Percentiles rank a stretch among this genome's conserved stretches.
These are phyloP conservation scores for Cercospora beticola DNA, from an alignment of 2,329 filamentous ascomycete species.

Conservation along the genomic window DNA sequence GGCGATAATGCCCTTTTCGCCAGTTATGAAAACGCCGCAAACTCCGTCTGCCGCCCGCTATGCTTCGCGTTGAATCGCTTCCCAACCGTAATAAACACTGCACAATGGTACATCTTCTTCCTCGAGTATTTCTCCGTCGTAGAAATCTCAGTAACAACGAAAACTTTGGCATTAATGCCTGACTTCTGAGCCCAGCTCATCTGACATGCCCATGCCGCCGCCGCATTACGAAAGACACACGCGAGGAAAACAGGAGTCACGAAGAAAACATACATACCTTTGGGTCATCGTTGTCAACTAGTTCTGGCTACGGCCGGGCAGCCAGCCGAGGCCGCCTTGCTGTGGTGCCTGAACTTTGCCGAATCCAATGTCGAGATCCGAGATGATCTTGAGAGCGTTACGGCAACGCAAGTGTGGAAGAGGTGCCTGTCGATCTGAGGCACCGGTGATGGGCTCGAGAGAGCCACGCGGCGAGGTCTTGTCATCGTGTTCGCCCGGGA, in stretches of 20 bases:
- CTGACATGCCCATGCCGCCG: conserved; percentile 10
- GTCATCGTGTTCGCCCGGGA: conserved; percentile 62
- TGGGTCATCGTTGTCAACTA: neutral
- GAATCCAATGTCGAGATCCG: conserved; percentile 92
- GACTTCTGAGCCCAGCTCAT: neutral
- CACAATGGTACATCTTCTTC: neutral
- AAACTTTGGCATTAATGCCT: neutral
- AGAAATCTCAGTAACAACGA: neutral
- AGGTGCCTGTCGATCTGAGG: conserved; percentile 63
- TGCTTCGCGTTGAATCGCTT: neutral
- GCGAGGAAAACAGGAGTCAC: conserved; percentile 1
- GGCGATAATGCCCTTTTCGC: neutral
- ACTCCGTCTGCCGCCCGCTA: conserved; percentile 4
- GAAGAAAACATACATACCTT: conserved; percentile 14
- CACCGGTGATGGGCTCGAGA: conserved; percentile 61
- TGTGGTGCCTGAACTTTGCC: conserved; percentile 61
- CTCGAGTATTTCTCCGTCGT: neutral
- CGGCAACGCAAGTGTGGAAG: conserved; percentile 70
- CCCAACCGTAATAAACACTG: neutral
- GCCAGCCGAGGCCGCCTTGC: conserved; percentile 18
- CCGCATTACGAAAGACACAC: neutral
- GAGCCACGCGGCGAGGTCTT: conserved; percentile 55
- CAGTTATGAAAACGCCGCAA: neutral
- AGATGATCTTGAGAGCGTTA: conserved; percentile 92
- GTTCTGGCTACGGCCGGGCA: conserved; percentile 1